Evolutionary conservation across 2,329 filamentous ascomycete genomes (phyloP), one percentile per base, ranked within the genome.

Genomic region (Penicillium sp.): DNA sequence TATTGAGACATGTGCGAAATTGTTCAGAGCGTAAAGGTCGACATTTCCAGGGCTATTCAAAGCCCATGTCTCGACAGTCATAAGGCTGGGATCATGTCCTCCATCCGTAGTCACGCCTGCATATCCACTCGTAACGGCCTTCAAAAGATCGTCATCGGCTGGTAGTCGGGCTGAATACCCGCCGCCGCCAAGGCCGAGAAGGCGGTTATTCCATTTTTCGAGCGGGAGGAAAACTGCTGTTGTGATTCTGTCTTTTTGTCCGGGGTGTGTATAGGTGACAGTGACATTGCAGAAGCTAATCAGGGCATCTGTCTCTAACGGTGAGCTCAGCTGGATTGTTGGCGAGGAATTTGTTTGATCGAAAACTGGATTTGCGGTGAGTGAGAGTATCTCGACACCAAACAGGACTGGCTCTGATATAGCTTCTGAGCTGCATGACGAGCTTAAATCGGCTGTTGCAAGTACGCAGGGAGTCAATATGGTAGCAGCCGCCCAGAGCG

Each of bases 151-250:
- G 13, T 10, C 19, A 24, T 46, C 39, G 11, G 21, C 27, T 14
- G 16, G 33, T 0, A 29, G 9, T 10, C 53, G 35, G 19, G 49
- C 53, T 14, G 53, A 31, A 48, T 62, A 70, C 27, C 74, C 72
- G 29, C 72, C 75, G 3, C 76, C 77, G 2, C 79, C 78, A 1
- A 71, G 59, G 16, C 68, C 73, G 45, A 68, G 64, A 35, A 80
- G 71, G 3, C 74, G 70, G 3, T 69, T 63, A 47, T 75, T 76
- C 73, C 72, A 77, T 22, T 60, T 58, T 5, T 63, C 44, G 2
- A 63, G 31, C 6, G 75, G 75, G 0, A 77, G 65, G 65, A 68
- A 72, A 4, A 72, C 48, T 35, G 70, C 61, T 19, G 69, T 66
- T 31, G 65, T 63, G 49, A 76, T 65, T 1, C 33, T 62, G 52